phyloP scores from a whole-genome alignment of 345 rosid species.

The Microcos paniculata region DNA sequence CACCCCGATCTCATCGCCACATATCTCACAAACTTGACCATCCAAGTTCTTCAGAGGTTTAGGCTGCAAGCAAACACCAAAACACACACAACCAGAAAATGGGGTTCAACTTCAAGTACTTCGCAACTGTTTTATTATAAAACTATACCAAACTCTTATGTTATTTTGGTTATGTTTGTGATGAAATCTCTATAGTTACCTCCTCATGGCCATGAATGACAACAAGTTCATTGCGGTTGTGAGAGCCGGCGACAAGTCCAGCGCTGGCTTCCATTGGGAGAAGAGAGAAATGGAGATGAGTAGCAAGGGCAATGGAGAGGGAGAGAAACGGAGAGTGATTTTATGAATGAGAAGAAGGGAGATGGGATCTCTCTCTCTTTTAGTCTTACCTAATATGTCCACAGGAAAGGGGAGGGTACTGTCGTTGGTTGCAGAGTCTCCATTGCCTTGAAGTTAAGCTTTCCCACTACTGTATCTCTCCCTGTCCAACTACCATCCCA shows the following conservation, averaged over 20 bases:
- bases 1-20: conserved; percentile 79
- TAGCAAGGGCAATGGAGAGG: conserved; percentile 10
- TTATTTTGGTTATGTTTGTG: not conserved
- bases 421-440: conserved; percentile 82
- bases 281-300: not conserved
- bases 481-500: conserved; percentile 32
- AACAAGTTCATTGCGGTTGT: conserved; percentile 96
- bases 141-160: not conserved
- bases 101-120: not conserved
- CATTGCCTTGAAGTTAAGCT: conserved; percentile 97
- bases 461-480: conserved; percentile 31
- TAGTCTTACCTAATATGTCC: conserved; percentile 37
- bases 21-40: conserved; percentile 93
- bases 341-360: conserved; percentile 30
- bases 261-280: conserved; percentile 98
- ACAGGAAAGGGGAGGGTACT: conserved; percentile 18
- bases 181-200: conserved; percentile 47
- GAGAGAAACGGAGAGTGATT: conserved; percentile 22
- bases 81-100: not conserved
- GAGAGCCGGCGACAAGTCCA: conserved; percentile 97
- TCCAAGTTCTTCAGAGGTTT: conserved; percentile 88
- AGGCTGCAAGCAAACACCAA: conserved; percentile 45
- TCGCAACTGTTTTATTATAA: not conserved
- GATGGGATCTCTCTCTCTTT: conserved; percentile 3
- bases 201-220: conserved; percentile 98